A percentile compares a stretch with the other conserved stretches of the same genome.
phyloP scores from a whole-genome alignment of 768 basidiomycete genomes.

The Xerocomellus intermedius region DNA sequence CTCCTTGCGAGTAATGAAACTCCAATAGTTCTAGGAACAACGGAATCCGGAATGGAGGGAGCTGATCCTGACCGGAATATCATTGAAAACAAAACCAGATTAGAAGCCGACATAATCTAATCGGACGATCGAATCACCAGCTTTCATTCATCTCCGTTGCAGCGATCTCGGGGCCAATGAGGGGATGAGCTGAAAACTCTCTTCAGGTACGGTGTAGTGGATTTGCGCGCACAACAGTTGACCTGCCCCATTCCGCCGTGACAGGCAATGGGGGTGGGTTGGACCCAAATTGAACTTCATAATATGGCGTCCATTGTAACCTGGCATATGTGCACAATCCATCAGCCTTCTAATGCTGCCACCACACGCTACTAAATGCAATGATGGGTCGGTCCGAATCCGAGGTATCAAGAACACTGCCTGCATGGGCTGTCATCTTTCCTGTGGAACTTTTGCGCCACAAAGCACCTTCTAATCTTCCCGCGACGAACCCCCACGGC shows the following conservation, averaged over 20 bases:
- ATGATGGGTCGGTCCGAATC: not conserved
- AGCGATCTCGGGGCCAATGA: not conserved
- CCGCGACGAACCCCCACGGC: not conserved
- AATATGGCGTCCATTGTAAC: not conserved
- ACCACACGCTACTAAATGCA: not conserved
- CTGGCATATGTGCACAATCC: not conserved
- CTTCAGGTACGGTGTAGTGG: conserved; percentile 8
- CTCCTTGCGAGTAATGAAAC: not conserved
- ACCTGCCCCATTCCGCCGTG: not conserved
- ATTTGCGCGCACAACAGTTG: not conserved
- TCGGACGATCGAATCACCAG: not conserved
- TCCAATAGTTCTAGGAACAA: not conserved
- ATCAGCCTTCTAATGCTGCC: conserved; percentile 4
- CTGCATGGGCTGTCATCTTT: not conserved
- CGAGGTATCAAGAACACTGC: not conserved
- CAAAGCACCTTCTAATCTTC: not conserved
- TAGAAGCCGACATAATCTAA: not conserved
- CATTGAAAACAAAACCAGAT: not conserved
- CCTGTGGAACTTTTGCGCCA: not conserved
- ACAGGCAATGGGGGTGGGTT: not conserved
- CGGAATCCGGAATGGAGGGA: not conserved
- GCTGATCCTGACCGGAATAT: not conserved
- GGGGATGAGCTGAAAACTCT: conserved; percentile 5
- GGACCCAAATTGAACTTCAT: not conserved
- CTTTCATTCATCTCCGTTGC: not conserved